Base-by-base conservation (phyloP, 2,329 filamentous ascomycete species). In the Phialophora macrospora region DNA sequence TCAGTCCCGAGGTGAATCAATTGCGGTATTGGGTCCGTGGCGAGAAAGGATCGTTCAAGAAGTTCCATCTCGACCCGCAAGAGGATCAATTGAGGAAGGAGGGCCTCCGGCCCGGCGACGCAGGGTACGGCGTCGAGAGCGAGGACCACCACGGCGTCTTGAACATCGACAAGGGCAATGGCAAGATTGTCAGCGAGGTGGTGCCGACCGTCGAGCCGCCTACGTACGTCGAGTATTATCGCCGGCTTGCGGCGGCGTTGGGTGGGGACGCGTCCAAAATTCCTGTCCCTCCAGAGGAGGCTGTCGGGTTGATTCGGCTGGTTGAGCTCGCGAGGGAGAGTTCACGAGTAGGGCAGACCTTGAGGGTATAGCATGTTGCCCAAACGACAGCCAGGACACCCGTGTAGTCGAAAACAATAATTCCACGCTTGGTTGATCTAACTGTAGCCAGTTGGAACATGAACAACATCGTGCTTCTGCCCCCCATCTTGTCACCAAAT, bases 21-120 rank as follows among this genome's bases (percentile, higher is more conserved):
- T 80, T 90, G 65, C 81, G 91, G 46, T 94, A 88, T 81, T 93
- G 91, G 90, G 82, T 93, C 9, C 82, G 90, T 28, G 91, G 91
- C 24, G 86, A 86, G 20, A 87, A 88, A 77, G 91, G 90, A 0
- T 90, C 85, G 73, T 94, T 89, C 78, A 89, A 86, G 80, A 94
- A 93, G 82, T 84, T 77, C 75, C 78, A 84, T 61, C 81, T 94
- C 1, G 91, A 95, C 75, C 80, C 87, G 1, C 91, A 94, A 77
- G 91, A 95, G 79, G 86, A 88, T 63, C 89, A 92, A 76, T 83
- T 93, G 60, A 64, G 65, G 55, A 85, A 85, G 75, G 81, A 79
- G 1, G 90, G 90, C 8, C 77, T 85, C 71, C 84, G 82, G 75
- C 87, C 87, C 6, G 82, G 83, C 0, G 87, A 91, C 63, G 75